Percentiles rank a stretch among this genome's conserved stretches.
Evolutionary conservation across 2,329 filamentous ascomycete genomes (phyloP).

Genomic region (Fusarium sp.): DNA sequence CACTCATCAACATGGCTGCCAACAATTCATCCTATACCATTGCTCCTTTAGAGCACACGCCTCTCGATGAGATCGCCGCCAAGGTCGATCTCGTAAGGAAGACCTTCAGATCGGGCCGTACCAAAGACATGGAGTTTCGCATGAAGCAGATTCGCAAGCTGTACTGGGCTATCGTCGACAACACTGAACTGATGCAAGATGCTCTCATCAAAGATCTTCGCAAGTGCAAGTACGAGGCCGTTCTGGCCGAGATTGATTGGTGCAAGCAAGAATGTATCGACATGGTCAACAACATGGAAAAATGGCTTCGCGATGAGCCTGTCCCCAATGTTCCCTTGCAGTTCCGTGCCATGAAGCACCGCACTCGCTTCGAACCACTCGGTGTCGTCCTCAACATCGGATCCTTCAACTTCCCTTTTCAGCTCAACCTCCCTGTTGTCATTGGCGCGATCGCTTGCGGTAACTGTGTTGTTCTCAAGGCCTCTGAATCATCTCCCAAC

Average conservation of each 20-base stretch:
- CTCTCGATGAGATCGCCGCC: conserved; percentile 72
- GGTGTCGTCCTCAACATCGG: conserved; percentile 88
- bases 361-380: conserved; percentile 86
- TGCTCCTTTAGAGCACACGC: conserved; percentile 66
- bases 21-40: conserved; percentile 53
- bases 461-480: conserved; percentile 90
- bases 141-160: conserved; percentile 89
- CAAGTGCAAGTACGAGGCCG: conserved; percentile 80
- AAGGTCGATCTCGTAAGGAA: conserved; percentile 69
- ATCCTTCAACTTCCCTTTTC: conserved; percentile 93
- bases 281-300: conserved; percentile 79
- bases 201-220: conserved; percentile 81
- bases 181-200: conserved; percentile 75
- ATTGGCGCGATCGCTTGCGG: conserved; percentile 93
- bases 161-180: conserved; percentile 91
- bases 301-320: conserved; percentile 85
- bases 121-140: conserved; percentile 83
- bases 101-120: conserved; percentile 83
- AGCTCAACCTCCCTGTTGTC: conserved; percentile 80
- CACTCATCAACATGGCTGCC: conserved; percentile 49
- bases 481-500: conserved; percentile 82
- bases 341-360: conserved; percentile 76
- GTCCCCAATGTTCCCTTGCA: conserved; percentile 74
- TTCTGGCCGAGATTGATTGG: conserved; percentile 81
- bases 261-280: conserved; percentile 83